Conservation (phyloP, 2,329 filamentous ascomycete species). For the Calonectria crousiana region DNA sequence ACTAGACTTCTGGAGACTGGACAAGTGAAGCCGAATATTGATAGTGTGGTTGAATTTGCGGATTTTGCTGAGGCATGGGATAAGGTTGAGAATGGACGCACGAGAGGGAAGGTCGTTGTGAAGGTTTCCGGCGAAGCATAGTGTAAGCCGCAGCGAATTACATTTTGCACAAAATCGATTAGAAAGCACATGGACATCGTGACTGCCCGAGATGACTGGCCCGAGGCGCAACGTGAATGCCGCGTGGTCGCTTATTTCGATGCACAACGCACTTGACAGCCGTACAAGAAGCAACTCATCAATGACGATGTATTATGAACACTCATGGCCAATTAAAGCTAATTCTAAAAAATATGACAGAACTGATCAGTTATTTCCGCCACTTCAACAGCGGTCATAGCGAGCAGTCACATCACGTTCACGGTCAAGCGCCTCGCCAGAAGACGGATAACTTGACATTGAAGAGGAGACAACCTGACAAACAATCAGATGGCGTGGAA, state of each 20-base stretch:
- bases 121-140: constrained; percentile 7
- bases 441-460: neutral
- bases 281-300: too few species aligned
- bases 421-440: neutral
- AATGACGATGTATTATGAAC: too few species aligned
- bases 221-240: too few species aligned
- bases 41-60: constrained; percentile 27
- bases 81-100: constrained; percentile 28
- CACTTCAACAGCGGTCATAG: neutral
- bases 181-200: too few species aligned
- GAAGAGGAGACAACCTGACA: neutral
- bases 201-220: too few species aligned
- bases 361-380: neutral
- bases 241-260: too few species aligned
- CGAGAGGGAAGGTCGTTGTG: constrained; percentile 32
- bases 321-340: neutral
- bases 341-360: neutral
- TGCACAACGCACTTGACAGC: too few species aligned
- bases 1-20: constrained; percentile 28
- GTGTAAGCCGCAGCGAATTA: neutral
- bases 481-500: neutral
- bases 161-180: too few species aligned
- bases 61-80: constrained; percentile 32
- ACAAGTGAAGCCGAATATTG: constrained; percentile 29
- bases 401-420: neutral